phyloP scores from a whole-genome alignment of 108 stramenopile species.

The Fragilaria crotonensis region DNA sequence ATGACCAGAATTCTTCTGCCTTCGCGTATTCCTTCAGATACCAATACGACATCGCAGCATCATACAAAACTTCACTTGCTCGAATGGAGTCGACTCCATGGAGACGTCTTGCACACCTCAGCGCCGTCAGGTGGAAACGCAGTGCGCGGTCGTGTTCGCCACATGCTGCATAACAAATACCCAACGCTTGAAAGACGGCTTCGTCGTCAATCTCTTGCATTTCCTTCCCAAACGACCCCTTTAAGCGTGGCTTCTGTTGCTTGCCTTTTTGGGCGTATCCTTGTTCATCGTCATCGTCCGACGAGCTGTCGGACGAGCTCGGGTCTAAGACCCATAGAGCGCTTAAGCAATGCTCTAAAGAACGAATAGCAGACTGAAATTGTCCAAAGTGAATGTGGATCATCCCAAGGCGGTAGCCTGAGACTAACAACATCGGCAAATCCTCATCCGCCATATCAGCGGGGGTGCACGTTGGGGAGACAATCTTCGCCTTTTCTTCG shows the following conservation, averaged over 20 bases:
- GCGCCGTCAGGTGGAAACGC: conserved; percentile 30
- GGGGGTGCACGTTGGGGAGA: background rate
- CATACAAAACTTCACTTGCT: conserved; percentile 30
- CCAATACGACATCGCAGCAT: conserved; percentile 36
- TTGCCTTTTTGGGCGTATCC: background rate
- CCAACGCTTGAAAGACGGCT: conserved; percentile 3
- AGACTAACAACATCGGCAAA: background rate
- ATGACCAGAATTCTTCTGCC: conserved; percentile 22
- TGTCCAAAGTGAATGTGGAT: conserved; percentile 8
- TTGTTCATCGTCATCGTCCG: background rate
- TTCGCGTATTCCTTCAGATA: conserved; percentile 33
- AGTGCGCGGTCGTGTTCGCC: conserved; percentile 39
- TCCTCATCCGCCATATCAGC: conserved; percentile 4
- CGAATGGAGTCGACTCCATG: conserved; percentile 25
- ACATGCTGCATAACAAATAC: conserved; percentile 17
- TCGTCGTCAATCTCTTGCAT: conserved; percentile 6
- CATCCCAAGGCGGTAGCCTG: conserved; percentile 1
- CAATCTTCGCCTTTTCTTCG: background rate
- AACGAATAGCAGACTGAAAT: conserved; percentile 1
- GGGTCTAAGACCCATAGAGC: conserved; percentile 8
- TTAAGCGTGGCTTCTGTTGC: background rate
- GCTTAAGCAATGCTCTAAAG: background rate
- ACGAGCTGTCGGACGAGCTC: conserved; percentile 3
- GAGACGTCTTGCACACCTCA: conserved; percentile 23
- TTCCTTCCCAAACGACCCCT: background rate